Base-by-base conservation (phyloP, 108 stramenopile species). In the Fistulifera solaris region DNA sequence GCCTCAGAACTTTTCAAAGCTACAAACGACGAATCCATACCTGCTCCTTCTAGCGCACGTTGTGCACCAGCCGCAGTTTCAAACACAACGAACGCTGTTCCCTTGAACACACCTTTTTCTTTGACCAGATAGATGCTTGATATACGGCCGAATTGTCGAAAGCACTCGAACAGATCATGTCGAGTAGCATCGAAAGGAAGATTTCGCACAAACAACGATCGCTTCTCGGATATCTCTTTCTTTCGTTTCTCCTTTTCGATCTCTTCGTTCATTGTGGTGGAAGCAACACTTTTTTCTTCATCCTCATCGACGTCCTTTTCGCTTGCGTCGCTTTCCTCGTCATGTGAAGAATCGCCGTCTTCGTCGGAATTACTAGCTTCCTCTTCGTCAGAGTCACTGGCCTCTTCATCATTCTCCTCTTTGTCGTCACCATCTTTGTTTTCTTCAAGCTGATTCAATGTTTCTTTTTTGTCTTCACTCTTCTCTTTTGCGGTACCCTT, bases 151-250 rank as follows among this genome's bases (percentile, higher is more conserved):
- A 75, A 95, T 43, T 73, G 65, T 19, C 62, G 51, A 65, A 98
- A 89, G 21, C 81, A 60, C 50, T 86, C 67, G 58, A 85, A 85
- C 7, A 99, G 21, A 46, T 88, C 90, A 45, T 88, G 76, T 27
- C 90, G 67, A 27, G 91, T 93, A 23, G 84, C 66, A 69, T 98
- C 98, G 64, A 97, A 99, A 13, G 96, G 89, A 38, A 99, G 63
- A 65, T 98, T 96, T 24, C 98, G 84, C 18, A 99, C 44, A 57
- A 99, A 99, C 1, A 98, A 50, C 28, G 63, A 57, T 11, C 73
- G 66, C 28, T 70, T 63, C 23, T 70, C 71, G 16, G 62, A 43
- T 0, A 67, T 56, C 23, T 54, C 62, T 41, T 27, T 24, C n/a
- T 65, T 31, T 45, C 55, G 47, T 18, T 62, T 48, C 22, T 58